Base-by-base conservation (phyloP, 2,329 filamentous ascomycete genomes). In the Didymella sp. region DNA sequence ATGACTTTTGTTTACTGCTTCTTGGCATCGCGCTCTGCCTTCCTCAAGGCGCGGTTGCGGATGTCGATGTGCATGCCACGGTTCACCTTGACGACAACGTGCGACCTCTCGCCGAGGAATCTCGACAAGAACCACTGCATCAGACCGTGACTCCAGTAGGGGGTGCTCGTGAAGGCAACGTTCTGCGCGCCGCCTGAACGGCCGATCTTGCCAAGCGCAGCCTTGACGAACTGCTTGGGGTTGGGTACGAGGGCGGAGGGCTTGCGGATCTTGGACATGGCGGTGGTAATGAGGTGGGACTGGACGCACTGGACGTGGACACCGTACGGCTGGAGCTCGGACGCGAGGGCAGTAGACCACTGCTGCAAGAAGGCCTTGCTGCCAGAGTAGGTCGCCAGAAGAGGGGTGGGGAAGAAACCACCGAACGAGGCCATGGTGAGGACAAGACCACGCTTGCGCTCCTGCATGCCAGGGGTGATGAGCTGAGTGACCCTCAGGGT, bases 311-410 rank as follows among this genome's bases (percentile, higher is more conserved):
- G 88, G n/a, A 96, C 92, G 62, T 92, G 89, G 37, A 99, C 87
- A 55, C 91, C 90, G 68, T 90, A 84, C 1, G 88, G 86, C 61
- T 89, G 86, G 27, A 99, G 84, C 78, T 99, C 95, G 13, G 89
- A 85, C 1, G 89, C 90, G 13, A 99, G 84, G 11, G 95, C 88
- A 6, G 87, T 89, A 64, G 90, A 96, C 95, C 95, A 99, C 73
- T 96, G 89, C 79, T 98, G 94, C 45, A 99, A 84, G 84, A 99
- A 99, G 1, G 95, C 94, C 81, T 99, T 99, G 85, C 90, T 95
- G 64, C 95, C 95, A 41, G 91, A 96, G 83, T 99, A 99, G 3
- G 95, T 98, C 12, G 95, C 95, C 41, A 99, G 85, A 51, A 95
- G 87, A 6, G 96, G 93, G 0, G 92, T 96, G 7, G 95, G 95